Percentiles rank a stretch among this genome's conserved stretches.
phyloP scores from a whole-genome alignment of 257 asterid genomes.

The Forsythia viridissima region DNA sequence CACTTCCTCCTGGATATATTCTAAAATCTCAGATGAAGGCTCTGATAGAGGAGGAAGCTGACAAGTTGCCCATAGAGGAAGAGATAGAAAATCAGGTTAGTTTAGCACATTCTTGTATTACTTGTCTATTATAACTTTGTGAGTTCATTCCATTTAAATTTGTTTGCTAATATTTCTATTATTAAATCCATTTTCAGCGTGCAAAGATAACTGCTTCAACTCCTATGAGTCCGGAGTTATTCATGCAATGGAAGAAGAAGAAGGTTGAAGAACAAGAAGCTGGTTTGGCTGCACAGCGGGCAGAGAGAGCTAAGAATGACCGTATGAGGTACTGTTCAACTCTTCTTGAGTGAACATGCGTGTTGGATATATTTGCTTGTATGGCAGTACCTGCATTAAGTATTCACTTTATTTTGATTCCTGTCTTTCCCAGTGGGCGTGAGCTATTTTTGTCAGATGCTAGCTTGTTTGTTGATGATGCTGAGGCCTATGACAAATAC shows the following conservation, averaged over 20 bases:
- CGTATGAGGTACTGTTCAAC: conserved; percentile 73
- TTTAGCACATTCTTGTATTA: conserved; percentile 1
- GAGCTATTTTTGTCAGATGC: conserved; percentile 83
- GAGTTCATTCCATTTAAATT: not conserved
- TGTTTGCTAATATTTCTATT: conserved; percentile 19
- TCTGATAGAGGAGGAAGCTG: conserved; percentile 80
- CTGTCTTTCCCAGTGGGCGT: conserved; percentile 66
- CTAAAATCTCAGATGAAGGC: conserved; percentile 98
- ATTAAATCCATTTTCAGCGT: conserved; percentile 53
- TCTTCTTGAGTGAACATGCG: not conserved
- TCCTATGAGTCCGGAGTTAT: conserved; percentile 83
- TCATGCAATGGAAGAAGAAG: conserved; percentile 84
- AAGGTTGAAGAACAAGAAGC: conserved; percentile 86
- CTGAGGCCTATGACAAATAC: conserved; percentile 73
- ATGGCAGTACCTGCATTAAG: not conserved
- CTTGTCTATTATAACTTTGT: not conserved
- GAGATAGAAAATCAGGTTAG: conserved; percentile 92
- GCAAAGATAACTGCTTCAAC: conserved; percentile 69
- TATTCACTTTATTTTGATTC: conserved; percentile 25
- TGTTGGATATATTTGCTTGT: conserved; percentile 1
- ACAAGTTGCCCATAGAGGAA: conserved; percentile 80
- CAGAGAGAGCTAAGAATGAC: conserved; percentile 97
- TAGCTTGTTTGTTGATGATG: conserved; percentile 82
- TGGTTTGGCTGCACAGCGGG: conserved; percentile 75
- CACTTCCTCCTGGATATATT: conserved; percentile 95